Conservation (phyloP, 257 asterid species). For the Nicotiana sylvestris region DNA sequence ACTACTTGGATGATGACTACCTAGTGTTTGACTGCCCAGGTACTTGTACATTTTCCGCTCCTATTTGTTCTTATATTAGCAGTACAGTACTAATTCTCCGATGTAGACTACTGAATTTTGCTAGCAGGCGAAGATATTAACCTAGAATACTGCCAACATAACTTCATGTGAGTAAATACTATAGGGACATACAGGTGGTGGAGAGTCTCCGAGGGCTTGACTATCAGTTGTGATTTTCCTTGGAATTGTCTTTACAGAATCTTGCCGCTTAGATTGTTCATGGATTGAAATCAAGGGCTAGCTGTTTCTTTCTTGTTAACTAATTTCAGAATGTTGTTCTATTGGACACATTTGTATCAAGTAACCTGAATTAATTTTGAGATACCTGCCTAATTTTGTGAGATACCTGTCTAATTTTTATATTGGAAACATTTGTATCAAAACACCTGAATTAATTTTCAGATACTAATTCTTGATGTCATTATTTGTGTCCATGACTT, state of each 20-base stretch:
- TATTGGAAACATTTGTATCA: not conserved
- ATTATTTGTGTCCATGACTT: not conserved
- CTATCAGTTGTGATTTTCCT: not conserved
- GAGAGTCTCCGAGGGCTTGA: not conserved
- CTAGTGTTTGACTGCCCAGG: constrained; percentile 97
- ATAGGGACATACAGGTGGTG: not conserved
- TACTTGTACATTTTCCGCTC: constrained; percentile 14
- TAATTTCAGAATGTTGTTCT: not conserved
- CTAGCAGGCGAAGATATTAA: not conserved
- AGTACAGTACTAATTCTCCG: not conserved
- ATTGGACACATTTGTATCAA: not conserved
- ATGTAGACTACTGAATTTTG: too few species aligned
- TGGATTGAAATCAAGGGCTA: not conserved
- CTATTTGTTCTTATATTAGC: not conserved
- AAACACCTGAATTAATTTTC: not conserved
- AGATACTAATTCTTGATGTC: not conserved
- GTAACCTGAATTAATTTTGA: not conserved
- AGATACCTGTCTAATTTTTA: not conserved
- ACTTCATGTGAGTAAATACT: not conserved
- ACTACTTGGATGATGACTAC: constrained; percentile 90
- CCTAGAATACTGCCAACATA: not conserved
- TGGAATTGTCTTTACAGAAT: not conserved
- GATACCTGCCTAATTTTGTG: not conserved
- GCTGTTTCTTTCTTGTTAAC: not conserved
- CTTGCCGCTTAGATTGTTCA: not conserved